These are phyloP conservation scores for Aspergillus fischeri DNA, from an alignment of 2,329 filamentous ascomycete species.

Conservation along the genomic window DNA sequence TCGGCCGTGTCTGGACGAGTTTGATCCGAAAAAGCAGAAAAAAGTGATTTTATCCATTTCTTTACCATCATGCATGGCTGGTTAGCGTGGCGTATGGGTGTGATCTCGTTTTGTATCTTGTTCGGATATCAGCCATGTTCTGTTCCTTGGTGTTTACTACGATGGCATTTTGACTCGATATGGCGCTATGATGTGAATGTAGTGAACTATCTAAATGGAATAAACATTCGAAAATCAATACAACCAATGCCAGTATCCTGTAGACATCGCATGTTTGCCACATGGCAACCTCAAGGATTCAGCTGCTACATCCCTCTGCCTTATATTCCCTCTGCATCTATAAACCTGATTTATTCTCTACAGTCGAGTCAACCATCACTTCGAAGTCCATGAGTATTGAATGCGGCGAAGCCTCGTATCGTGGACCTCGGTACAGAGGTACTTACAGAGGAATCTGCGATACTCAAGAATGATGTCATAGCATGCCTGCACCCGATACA, in stretches of 20 bases:
- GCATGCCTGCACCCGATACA: not conserved
- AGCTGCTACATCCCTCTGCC: too few species aligned
- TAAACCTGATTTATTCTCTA: too few species aligned
- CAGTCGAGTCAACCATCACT: too few species aligned
- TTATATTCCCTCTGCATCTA: too few species aligned
- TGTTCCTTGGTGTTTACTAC: not conserved
- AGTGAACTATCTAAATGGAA: not conserved
- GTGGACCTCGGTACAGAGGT: too few species aligned
- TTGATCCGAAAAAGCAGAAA: conserved; percentile 7
- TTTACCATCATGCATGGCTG: not conserved
- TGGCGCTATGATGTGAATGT: not conserved
- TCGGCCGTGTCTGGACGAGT: not conserved
- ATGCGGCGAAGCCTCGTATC: too few species aligned
- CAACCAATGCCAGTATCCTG: too few species aligned
- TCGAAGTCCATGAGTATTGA: too few species aligned
- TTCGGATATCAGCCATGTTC: conserved; percentile 4
- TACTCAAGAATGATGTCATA: not conserved
- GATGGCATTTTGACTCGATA: not conserved
- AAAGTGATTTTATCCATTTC: conserved; percentile 2
- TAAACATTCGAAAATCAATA: not conserved
- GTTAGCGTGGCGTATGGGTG: conserved; percentile 25
- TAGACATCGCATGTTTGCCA: too few species aligned
- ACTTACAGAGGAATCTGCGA: not conserved
- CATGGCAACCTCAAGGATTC: too few species aligned
- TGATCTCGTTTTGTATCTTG: conserved; percentile 3